Percentiles rank a stretch among this genome's conserved stretches.
Evolutionary conservation across 2,329 filamentous ascomycete genomes (phyloP).

Genomic region (Moelleriella libera): DNA sequence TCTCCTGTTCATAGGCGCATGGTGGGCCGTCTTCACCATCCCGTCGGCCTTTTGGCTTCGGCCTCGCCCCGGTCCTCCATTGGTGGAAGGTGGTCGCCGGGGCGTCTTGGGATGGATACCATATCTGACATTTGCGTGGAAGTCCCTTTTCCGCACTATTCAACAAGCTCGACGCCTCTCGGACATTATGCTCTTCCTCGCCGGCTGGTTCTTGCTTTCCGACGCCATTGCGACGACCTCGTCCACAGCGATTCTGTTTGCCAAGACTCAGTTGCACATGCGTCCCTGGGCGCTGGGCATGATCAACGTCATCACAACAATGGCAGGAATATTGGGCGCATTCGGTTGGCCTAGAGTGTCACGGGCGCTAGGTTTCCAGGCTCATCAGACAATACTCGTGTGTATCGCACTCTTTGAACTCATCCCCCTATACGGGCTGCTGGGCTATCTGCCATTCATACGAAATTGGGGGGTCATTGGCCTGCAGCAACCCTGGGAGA

Average conservation of each 20-base stretch:
- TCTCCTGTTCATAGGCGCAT: constrained; percentile 71
- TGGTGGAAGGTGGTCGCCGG: constrained; percentile 31
- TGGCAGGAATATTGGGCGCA: constrained; percentile 72
- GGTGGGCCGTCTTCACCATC: constrained; percentile 89
- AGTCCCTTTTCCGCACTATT: constrained; percentile 67
- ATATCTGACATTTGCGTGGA: constrained; percentile 78
- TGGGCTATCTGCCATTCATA: constrained; percentile 76
- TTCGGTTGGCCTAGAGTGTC: constrained; percentile 81
- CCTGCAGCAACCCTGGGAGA: constrained; percentile 90
- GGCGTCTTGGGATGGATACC: constrained; percentile 37
- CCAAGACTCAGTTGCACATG: constrained; percentile 89
- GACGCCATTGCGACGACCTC: constrained; percentile 92
- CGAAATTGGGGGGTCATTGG: constrained; percentile 62
- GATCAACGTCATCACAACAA: constrained; percentile 85
- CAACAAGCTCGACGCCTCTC: constrained; percentile 57
- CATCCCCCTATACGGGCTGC: constrained; percentile 80
- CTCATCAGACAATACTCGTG: constrained; percentile 81
- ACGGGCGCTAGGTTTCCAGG: constrained; percentile 50
- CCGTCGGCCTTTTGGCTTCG: constrained; percentile 80
- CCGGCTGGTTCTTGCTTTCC: constrained; percentile 86
- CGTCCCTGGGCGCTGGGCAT: constrained; percentile 72
- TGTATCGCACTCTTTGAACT: constrained; percentile 85
- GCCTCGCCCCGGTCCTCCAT: constrained; percentile 73
- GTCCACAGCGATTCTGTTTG: constrained; percentile 88
- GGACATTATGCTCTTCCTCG: constrained; percentile 67